Conservation (phyloP, 768 basidiomycete species). For the Naematelia encephala region DNA sequence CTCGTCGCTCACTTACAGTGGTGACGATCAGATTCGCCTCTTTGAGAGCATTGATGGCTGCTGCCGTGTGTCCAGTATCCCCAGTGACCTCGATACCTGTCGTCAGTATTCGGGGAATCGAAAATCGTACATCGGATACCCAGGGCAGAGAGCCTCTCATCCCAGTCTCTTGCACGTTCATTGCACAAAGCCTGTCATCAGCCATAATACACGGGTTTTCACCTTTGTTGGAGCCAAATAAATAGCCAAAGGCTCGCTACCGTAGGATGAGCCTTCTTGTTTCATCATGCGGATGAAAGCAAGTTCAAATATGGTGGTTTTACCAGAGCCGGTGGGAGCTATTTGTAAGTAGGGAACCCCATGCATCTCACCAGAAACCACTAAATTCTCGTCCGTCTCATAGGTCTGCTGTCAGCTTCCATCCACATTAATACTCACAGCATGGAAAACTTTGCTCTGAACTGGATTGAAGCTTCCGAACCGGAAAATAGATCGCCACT, state of each 20-base stretch:
- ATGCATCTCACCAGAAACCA: slow-evolving; percentile 45
- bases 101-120: neutral
- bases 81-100: slow-evolving; percentile 87
- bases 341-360: neutral
- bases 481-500: slow-evolving; percentile 65
- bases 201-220: slow-evolving; percentile 2
- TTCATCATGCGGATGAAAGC: slow-evolving; percentile 67
- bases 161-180: slow-evolving; percentile 82
- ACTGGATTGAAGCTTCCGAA: slow-evolving; percentile 89
- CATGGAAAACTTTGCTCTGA: slow-evolving; percentile 76
- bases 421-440: slow-evolving; percentile 55
- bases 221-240: slow-evolving; percentile 95
- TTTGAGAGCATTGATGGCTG: slow-evolving; percentile 70
- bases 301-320: slow-evolving; percentile 91
- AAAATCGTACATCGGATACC: slow-evolving; percentile 42
- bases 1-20: slow-evolving; percentile 57
- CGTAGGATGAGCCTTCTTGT: neutral
- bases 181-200: slow-evolving; percentile 71
- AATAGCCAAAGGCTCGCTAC: slow-evolving; percentile 52
- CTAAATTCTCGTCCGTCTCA: slow-evolving; percentile 48
- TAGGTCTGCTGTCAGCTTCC: slow-evolving; percentile 50
- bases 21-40: slow-evolving; percentile 77
- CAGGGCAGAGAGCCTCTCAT: slow-evolving; percentile 69
- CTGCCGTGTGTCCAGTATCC: slow-evolving; percentile 68
- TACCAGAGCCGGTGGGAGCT: slow-evolving; percentile 94